Conservation (phyloP, 352 stramenopile species). For the Phytophthora podocarpi region DNA sequence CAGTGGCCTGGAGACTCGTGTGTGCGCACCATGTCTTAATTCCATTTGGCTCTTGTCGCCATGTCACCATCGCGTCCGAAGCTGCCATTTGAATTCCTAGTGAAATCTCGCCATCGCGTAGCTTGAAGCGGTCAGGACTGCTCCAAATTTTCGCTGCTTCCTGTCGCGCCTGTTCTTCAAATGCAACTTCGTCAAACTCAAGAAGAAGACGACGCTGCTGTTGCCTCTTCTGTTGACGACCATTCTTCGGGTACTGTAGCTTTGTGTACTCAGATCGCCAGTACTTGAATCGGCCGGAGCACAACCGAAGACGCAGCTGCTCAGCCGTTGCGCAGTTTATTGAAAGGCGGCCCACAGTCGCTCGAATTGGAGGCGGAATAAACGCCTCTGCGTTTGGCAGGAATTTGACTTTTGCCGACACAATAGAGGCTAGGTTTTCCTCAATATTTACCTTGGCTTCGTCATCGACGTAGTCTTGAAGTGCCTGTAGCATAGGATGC, state of each 20-base stretch:
- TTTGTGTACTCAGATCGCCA: constrained; percentile 53
- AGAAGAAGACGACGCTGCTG: constrained; percentile 48
- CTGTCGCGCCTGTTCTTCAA: constrained; percentile 27
- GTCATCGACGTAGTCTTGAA: constrained; percentile 69
- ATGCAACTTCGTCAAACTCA: constrained; percentile 46
- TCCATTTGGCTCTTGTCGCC: constrained; percentile 40
- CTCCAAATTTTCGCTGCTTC: constrained; percentile 19
- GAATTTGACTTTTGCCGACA: constrained; percentile 36
- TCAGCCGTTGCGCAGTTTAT: constrained; percentile 48
- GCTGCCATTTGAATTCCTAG: constrained; percentile 54
- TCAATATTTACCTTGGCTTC: constrained; percentile 41
- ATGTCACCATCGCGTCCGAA: constrained; percentile 53
- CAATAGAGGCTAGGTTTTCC: constrained; percentile 16
- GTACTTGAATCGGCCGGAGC: constrained; percentile 48
- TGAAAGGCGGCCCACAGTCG: constrained; percentile 25
- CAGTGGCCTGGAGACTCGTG: constrained; percentile 12
- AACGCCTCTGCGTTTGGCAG: constrained; percentile 48
- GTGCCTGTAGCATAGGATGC: constrained; percentile 64
- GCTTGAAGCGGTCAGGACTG: constrained; percentile 8
- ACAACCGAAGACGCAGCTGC: constrained; percentile 41
- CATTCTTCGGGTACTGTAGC: constrained; percentile 38
- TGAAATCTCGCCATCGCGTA: constrained; percentile 52
- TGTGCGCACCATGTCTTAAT: constrained; percentile 37
- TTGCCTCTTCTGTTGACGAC: constrained; percentile 41
- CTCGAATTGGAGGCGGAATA: constrained; percentile 21